phyloP scores from a whole-genome alignment of 768 basidiomycete species.

The Hysterangium stoloniferum region DNA sequence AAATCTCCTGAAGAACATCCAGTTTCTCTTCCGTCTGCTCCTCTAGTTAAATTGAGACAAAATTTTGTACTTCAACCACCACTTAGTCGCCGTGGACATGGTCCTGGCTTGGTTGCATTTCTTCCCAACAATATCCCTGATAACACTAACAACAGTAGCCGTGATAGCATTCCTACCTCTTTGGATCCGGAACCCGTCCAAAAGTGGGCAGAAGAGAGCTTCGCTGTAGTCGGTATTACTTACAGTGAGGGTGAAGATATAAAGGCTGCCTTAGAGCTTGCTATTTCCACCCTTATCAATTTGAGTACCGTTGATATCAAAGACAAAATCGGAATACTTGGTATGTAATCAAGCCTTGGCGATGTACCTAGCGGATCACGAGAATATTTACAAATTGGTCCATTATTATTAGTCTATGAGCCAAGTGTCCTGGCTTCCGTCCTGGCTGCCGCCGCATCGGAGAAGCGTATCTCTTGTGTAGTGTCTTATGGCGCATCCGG shows the following conservation, averaged over 20 bases:
- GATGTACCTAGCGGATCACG: background rate
- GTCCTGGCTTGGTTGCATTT: slow-evolving; percentile 40
- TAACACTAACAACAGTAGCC: slow-evolving; percentile 20
- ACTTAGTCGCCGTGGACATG: slow-evolving; percentile 39
- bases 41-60: slow-evolving; percentile 18
- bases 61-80: slow-evolving; percentile 37
- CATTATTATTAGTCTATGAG: slow-evolving; percentile 17
- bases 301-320: slow-evolving; percentile 33
- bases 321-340: slow-evolving; percentile 38
- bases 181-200: slow-evolving; percentile 41
- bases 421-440: slow-evolving; percentile 33
- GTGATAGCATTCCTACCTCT: slow-evolving; percentile 20
- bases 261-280: slow-evolving; percentile 24
- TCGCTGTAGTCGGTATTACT: slow-evolving; percentile 35
- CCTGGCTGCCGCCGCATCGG: slow-evolving; percentile 17
- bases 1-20: slow-evolving; percentile 32
- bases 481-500: slow-evolving; percentile 9
- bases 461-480: slow-evolving; percentile 1
- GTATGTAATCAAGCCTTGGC: slow-evolving; percentile 23
- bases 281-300: slow-evolving; percentile 29
- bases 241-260: slow-evolving; percentile 18
- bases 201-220: slow-evolving; percentile 52
- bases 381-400: background rate
- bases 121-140: slow-evolving; percentile 31
- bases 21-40: slow-evolving; percentile 35